phyloP scores from a whole-genome alignment of 306 rosid species.

The Bauhinia variegata region DNA sequence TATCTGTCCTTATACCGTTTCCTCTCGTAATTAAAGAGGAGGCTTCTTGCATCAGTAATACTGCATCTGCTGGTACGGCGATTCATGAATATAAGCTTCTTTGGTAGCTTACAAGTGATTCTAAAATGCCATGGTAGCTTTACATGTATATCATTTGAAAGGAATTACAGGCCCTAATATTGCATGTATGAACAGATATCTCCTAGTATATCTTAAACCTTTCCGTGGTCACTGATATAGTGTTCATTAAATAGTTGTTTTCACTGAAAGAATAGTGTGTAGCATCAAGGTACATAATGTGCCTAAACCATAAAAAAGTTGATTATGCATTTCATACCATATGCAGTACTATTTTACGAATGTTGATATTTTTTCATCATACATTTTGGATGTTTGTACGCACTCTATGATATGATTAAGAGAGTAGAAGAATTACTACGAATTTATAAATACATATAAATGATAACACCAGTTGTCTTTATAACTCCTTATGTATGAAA shows the following conservation, averaged over 20 bases:
- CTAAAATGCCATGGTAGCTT: neutral
- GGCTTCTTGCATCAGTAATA: neutral
- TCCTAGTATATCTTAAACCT: neutral
- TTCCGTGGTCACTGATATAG: neutral
- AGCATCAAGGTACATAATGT: neutral
- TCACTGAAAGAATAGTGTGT: neutral
- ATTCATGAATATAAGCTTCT: neutral
- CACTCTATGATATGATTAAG: conserved; percentile 9
- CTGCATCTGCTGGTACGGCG: neutral
- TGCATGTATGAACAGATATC: conserved; percentile 9
- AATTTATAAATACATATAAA: neutral
- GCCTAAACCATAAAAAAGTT: neutral
- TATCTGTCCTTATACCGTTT: too few species aligned
- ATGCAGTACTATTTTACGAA: neutral
- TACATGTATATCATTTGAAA: neutral
- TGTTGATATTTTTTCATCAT: conserved; percentile 18
- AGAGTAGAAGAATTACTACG: neutral
- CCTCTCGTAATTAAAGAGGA: neutral
- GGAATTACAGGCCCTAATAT: neutral
- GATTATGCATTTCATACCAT: neutral
- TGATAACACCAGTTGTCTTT: neutral
- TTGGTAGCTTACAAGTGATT: neutral
- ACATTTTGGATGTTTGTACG: neutral
- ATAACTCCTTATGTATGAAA: neutral
- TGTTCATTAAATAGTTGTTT: neutral